Conservation (phyloP, 768 basidiomycete genomes). For the Solioccasus polychromus region DNA sequence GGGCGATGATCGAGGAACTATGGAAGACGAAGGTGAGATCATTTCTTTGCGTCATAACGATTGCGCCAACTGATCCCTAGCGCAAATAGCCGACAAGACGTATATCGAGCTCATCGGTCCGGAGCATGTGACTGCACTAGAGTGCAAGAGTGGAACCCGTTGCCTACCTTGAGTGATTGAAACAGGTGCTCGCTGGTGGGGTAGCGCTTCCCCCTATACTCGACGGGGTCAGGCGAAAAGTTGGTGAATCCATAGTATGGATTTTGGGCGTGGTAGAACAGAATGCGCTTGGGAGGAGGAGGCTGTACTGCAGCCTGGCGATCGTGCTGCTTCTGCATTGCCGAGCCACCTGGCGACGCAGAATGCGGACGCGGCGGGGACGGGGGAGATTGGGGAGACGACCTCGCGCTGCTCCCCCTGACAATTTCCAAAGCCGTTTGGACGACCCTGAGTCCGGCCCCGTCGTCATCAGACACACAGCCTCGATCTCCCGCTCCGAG, state of each 20-base stretch:
- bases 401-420: constrained; percentile 7
- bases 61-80: constrained; percentile 2
- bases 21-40: constrained; percentile 15
- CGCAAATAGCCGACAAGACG: neutral
- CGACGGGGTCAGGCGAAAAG: constrained; percentile 42
- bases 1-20: constrained; percentile 35
- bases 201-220: constrained; percentile 38
- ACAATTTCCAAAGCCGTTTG: constrained; percentile 27
- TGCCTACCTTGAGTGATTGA: constrained; percentile 41
- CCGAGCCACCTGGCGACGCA: constrained; percentile 15
- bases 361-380: constrained; percentile 21
- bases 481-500: constrained; percentile 26
- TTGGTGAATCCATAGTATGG: constrained; percentile 42
- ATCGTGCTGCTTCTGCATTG: constrained; percentile 10
- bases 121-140: neutral
- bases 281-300: constrained; percentile 25
- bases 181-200: constrained; percentile 49
- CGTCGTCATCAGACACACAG: constrained; percentile 29
- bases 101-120: neutral
- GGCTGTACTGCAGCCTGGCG: neutral
- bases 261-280: constrained; percentile 32
- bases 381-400: constrained; percentile 5
- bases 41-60: constrained; percentile 12
- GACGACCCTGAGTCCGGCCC: constrained; percentile 24
- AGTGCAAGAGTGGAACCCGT: no score